phyloP scores from a whole-genome alignment of 2,329 filamentous ascomycete genomes.

The Colletotrichum viniferum region DNA sequence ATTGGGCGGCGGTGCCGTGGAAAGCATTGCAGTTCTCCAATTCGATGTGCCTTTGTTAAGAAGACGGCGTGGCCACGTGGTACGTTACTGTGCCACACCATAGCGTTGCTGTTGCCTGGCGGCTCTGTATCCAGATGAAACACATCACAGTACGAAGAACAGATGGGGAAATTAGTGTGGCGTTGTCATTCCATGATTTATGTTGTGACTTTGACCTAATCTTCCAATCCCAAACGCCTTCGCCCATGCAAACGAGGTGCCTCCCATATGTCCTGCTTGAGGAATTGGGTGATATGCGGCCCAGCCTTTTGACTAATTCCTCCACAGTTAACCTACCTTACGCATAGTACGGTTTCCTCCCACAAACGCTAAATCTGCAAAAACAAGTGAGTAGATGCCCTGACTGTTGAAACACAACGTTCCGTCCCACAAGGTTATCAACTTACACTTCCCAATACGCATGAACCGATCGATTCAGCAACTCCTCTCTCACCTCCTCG shows the following conservation, averaged over 20 bases:
- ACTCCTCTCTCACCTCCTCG: conserved; percentile 31
- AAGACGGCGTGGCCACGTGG: background rate
- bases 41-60: background rate
- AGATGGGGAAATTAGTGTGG: background rate
- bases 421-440: too few species aligned
- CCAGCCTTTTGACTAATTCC: background rate
- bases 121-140: background rate
- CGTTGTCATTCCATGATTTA: background rate
- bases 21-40: background rate
- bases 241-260: background rate
- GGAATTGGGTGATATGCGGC: background rate
- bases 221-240: background rate
- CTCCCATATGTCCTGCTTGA: background rate
- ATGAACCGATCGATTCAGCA: conserved; percentile 33
- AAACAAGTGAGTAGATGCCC: background rate
- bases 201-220: background rate
- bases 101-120: background rate
- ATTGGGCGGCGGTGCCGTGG: background rate
- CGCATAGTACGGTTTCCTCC: background rate
- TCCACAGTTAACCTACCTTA: background rate
- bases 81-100: background rate
- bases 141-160: background rate
- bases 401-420: background rate
- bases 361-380: background rate
- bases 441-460: conserved; percentile 29